A percentile compares a stretch with the other conserved stretches of the same genome.
These are phyloP conservation scores for Auriculariales sp. DNA, from an alignment of 768 basidiomycete genomes.

Conservation along the genomic window DNA sequence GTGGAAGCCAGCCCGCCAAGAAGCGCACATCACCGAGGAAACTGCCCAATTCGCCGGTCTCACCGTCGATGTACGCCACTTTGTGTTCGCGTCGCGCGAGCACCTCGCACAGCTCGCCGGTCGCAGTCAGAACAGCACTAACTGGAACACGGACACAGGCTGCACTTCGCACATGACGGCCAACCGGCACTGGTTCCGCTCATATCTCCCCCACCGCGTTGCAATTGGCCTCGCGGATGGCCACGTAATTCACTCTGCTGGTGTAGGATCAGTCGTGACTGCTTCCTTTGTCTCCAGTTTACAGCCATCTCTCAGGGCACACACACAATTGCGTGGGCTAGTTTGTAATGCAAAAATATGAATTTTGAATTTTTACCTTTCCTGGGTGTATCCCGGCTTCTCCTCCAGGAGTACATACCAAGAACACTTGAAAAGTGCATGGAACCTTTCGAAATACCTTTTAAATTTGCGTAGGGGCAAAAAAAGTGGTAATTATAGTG, in stretches of 20 bases:
- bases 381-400: too few relatives aligned
- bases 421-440: too few relatives aligned
- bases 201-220: conserved; percentile 9
- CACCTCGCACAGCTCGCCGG: neutral
- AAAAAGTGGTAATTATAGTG: too few relatives aligned
- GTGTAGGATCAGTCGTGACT: conserved; percentile 15
- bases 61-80: neutral
- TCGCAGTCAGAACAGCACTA: neutral
- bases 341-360: too few relatives aligned
- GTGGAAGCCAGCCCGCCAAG: neutral
- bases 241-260: conserved; percentile 11
- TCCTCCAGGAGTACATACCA: too few relatives aligned
- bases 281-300: conserved; percentile 8
- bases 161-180: conserved; percentile 21
- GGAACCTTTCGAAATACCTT: too few relatives aligned
- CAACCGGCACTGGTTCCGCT: conserved; percentile 16
- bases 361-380: too few relatives aligned
- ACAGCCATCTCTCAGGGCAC: too few relatives aligned
- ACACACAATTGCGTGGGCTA: too few relatives aligned
- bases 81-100: neutral
- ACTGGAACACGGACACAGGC: conserved; percentile 19
- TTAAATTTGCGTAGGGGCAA: too few relatives aligned
- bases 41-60: neutral
- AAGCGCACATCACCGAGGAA: neutral
- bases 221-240: conserved; percentile 15